Conservation (phyloP, 1,284 basidiomycete species). For the Hypsizygus ulmarius region DNA sequence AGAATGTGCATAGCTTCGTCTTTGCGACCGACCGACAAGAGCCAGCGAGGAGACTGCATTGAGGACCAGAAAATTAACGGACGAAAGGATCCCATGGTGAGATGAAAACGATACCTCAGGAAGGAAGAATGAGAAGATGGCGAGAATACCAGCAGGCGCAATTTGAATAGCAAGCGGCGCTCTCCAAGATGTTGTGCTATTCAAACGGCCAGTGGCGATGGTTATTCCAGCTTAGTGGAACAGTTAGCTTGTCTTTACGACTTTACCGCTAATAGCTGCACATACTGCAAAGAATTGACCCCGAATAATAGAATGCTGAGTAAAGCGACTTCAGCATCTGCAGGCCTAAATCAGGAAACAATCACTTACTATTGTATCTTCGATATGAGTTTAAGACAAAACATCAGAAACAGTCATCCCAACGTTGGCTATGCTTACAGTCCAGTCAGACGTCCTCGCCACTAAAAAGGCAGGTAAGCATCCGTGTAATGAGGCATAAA, state of each 20-base stretch:
- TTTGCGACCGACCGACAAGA: slow-evolving; percentile 49
- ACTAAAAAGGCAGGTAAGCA: slow-evolving; percentile 26
- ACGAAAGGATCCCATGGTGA: background rate
- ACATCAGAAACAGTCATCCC: background rate
- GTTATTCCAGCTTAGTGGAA: slow-evolving; percentile 38
- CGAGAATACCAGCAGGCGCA: slow-evolving; percentile 44
- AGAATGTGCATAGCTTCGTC: slow-evolving; percentile 49
- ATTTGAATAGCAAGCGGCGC: slow-evolving; percentile 53
- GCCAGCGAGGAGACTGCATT: slow-evolving; percentile 51
- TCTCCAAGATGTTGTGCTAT: slow-evolving; percentile 44
- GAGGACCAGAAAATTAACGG: background rate
- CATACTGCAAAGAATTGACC: slow-evolving; percentile 41
- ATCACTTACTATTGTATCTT: slow-evolving; percentile 36
- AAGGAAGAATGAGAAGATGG: slow-evolving; percentile 40
- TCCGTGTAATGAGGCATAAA: background rate
- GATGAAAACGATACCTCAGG: slow-evolving; percentile 39
- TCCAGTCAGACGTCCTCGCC: slow-evolving; percentile 58
- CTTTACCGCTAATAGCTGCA: background rate
- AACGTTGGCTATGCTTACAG: slow-evolving; percentile 31
- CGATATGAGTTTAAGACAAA: background rate
- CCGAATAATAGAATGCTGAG: slow-evolving; percentile 44
- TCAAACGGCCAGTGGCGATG: slow-evolving; percentile 43
- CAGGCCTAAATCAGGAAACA: background rate
- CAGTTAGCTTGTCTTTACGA: slow-evolving; percentile 14
- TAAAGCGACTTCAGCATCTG: background rate